Conservation (phyloP, 2,329 filamentous ascomycete genomes). For the Metarhizium rileyi region DNA sequence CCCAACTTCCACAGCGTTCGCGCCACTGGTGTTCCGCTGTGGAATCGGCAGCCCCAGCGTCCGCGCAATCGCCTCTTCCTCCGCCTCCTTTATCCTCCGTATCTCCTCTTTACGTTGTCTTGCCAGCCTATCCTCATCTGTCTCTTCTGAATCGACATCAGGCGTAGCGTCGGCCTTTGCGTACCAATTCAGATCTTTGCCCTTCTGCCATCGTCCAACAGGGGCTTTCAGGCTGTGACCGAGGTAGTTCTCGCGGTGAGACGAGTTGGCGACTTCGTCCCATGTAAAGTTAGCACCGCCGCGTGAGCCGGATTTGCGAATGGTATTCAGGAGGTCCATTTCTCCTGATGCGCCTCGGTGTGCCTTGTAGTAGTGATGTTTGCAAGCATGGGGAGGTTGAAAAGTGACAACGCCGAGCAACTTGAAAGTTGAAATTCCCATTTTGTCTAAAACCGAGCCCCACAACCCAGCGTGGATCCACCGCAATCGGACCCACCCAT, state of each 20-base stretch:
- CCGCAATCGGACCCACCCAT: not conserved
- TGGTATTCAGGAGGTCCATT: slow-evolving; percentile 90
- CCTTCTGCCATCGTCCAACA: slow-evolving; percentile 85
- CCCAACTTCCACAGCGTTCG: slow-evolving; percentile 60
- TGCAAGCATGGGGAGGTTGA: not conserved
- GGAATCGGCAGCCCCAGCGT: slow-evolving; percentile 73
- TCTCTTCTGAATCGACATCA: slow-evolving; percentile 43
- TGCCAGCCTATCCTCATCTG: slow-evolving; percentile 46
- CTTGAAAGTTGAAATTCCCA: no score
- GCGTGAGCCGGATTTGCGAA: slow-evolving; percentile 83
- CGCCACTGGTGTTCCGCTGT: slow-evolving; percentile 45
- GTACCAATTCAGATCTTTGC: slow-evolving; percentile 57
- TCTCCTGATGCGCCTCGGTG: not conserved
- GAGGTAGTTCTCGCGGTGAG: slow-evolving; percentile 81
- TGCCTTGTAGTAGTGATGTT: no score
- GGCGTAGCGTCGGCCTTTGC: slow-evolving; percentile 39
- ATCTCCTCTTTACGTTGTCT: slow-evolving; percentile 67
- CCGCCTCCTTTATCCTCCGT: slow-evolving; percentile 74
- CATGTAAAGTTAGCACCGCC: slow-evolving; percentile 95
- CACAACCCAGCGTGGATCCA: not conserved
- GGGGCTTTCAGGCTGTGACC: slow-evolving; percentile 88
- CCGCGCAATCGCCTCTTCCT: slow-evolving; percentile 80
- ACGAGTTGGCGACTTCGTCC: slow-evolving; percentile 82
- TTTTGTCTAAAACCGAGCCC: not conserved
- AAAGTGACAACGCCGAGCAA: not conserved